A percentile compares a stretch with the other conserved stretches of the same genome.
phyloP scores from a whole-genome alignment of 768 basidiomycete genomes.

The Termitomyces sp. region DNA sequence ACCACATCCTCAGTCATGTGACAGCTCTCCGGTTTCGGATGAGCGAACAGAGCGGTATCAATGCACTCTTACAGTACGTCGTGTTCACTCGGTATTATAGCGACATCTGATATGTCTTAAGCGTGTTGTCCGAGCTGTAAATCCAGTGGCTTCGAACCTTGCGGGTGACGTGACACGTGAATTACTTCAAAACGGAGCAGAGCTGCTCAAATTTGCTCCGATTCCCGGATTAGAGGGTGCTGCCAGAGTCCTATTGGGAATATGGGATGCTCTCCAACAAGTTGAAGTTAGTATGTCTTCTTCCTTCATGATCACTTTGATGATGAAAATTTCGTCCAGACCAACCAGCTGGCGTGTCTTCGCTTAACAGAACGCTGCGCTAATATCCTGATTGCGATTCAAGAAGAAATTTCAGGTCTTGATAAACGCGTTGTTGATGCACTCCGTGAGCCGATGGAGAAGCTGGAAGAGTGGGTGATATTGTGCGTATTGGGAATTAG shows the following conservation, averaged over 20 bases:
- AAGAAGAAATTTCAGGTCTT: constrained; percentile 51
- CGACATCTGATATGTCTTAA: constrained; percentile 1
- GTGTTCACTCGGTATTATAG: too few species aligned
- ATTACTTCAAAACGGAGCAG: constrained; percentile 24
- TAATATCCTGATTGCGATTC: constrained; percentile 52
- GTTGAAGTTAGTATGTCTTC: constrained; percentile 46
- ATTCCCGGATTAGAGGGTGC: constrained; percentile 46
- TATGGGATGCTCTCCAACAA: constrained; percentile 56
- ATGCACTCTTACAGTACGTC: not conserved
- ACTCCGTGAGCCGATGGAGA: constrained; percentile 42
- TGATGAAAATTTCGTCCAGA: constrained; percentile 28
- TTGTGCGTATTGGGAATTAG: not conserved
- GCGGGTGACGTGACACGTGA: constrained; percentile 31
- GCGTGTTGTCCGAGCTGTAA: constrained; percentile 26
- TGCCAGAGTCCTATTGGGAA: constrained; percentile 44
- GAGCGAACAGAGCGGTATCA: constrained; percentile 2
- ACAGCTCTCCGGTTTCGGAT: not conserved
- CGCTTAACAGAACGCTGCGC: constrained; percentile 71
- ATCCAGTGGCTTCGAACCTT: constrained; percentile 26
- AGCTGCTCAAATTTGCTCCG: constrained; percentile 39
- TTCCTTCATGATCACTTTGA: not conserved
- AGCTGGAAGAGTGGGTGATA: constrained; percentile 38
- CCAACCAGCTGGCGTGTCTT: constrained; percentile 62
- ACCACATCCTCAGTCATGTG: not conserved
- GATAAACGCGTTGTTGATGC: constrained; percentile 42